Base-by-base conservation (phyloP, 2,329 filamentous ascomycete species). In the Alternaria incomplexa region DNA sequence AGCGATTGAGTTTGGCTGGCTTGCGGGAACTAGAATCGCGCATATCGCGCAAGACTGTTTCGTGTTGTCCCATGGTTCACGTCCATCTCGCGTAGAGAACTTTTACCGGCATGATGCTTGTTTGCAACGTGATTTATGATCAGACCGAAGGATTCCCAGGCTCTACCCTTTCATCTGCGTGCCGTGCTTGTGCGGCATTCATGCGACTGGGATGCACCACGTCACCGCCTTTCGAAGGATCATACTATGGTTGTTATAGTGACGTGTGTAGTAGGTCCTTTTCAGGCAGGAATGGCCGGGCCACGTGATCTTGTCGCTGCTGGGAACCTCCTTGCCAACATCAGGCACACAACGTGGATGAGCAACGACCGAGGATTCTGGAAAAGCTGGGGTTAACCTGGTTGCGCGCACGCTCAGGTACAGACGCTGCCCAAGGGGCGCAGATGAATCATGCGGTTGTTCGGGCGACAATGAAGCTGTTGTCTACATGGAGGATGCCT, bases 61-160 rank as follows among this genome's bases (percentile, higher is more conserved):
- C 43, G 56, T 54, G 53, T 30, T 52, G 28, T 52, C 28, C 30
- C 52, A 40, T 15, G 50, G 23, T 46, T 30, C 26, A 23, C 43
- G 30, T 59, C 9, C 15, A 15, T 20, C 44, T 67, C 62, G 64
- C 60, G 56, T 67, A 64, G 25, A 50, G 44, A 32, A 36, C 5
- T 8, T 40, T 44, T 60, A 25, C 66, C 44, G 46, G 64, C 64
- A 69, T 69, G 32, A 69, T 69, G 63, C 70, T 51, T 58, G 63
- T 44, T 53, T 20, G 53, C 40, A 25, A 47, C 17, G 23, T 56
- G 52, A 60, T 46, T 40, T 43, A 51, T 61, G 67, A 57, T 57
- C 54, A 60, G 48, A 62, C 36, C 61, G 62, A 57, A 56, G 58
- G 43, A 26, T 47, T 25, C 23, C 6, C 56, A 57, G 46, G 45